These are phyloP conservation scores for Candida mesenterica DNA, from an alignment of 1,139 yeast species.

Conservation along the genomic window DNA sequence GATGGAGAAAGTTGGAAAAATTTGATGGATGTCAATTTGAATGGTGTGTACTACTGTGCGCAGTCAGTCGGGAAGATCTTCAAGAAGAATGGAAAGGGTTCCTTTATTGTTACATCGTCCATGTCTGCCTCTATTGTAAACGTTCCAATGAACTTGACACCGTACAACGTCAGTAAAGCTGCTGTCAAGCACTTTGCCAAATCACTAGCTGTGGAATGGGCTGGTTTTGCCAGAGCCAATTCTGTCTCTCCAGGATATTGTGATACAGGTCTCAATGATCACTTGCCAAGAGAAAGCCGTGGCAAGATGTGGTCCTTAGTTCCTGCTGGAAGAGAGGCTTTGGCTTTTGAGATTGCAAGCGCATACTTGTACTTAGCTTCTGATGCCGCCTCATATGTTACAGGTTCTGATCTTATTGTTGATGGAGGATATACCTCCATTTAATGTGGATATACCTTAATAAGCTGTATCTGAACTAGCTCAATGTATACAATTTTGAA, in stretches of 20 bases:
- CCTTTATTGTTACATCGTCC: conserved; percentile 8
- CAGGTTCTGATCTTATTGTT: conserved; percentile 19
- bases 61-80: conserved; percentile 8
- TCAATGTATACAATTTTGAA: too few species aligned
- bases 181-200: conserved; percentile 7
- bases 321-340: conserved; percentile 19
- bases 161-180: conserved; percentile 9
- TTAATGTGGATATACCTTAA: too few species aligned
- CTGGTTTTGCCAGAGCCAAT: conserved; percentile 9
- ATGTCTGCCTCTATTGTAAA: conserved; percentile 10
- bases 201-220: conserved; percentile 11
- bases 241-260: conserved; percentile 9
- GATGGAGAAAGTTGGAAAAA: conserved; percentile 4
- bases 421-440: conserved; percentile 18
- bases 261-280: conserved; percentile 9
- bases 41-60: conserved; percentile 10
- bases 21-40: conserved; percentile 7
- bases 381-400: conserved; percentile 19
- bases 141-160: conserved; percentile 6
- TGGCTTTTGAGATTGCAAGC: conserved; percentile 17
- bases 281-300: conserved; percentile 13
- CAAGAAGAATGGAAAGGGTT: conserved; percentile 5
- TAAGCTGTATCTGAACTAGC: too few species aligned
- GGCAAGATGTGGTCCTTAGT: conserved; percentile 15
- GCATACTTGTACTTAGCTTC: conserved; percentile 20